phyloP scores from a whole-genome alignment of 2,329 filamentous ascomycete species.

The Pseudogymnoascus destructans region DNA sequence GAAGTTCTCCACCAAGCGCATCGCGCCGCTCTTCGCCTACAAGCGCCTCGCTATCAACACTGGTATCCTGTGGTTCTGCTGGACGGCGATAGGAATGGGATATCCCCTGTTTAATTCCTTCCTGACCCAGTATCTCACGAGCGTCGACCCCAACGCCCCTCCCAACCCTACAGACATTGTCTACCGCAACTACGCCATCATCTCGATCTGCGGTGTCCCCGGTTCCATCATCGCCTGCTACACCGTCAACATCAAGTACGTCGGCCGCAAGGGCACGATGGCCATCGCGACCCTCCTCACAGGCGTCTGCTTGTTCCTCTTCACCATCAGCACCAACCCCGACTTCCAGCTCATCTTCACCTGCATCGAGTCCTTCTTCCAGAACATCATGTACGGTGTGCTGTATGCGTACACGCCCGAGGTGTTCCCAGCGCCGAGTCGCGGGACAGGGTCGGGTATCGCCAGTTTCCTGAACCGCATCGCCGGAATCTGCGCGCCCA shows the following conservation, averaged over 20 bases:
- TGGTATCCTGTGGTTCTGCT: slow-evolving; percentile 59
- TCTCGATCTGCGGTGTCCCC: slow-evolving; percentile 61
- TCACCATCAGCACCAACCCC: slow-evolving; percentile 42
- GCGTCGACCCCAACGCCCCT: slow-evolving; percentile 31
- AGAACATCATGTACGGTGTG: slow-evolving; percentile 68
- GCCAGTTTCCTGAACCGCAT: slow-evolving; percentile 58
- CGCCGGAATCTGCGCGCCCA: slow-evolving; percentile 53
- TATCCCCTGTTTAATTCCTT: slow-evolving; percentile 86
- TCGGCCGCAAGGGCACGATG: slow-evolving; percentile 61
- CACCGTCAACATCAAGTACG: slow-evolving; percentile 51
- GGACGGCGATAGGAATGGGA: slow-evolving; percentile 72
- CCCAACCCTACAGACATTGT: slow-evolving; percentile 33
- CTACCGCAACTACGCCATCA: slow-evolving; percentile 76
- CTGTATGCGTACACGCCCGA: slow-evolving; percentile 68
- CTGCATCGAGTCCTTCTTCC: slow-evolving; percentile 56
- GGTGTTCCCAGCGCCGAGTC: slow-evolving; percentile 58
- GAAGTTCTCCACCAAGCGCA: slow-evolving; percentile 53
- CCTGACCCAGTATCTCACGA: slow-evolving; percentile 70
- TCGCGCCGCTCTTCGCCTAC: slow-evolving; percentile 51
- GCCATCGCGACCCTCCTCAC: slow-evolving; percentile 54
- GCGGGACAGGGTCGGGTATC: slow-evolving; percentile 60
- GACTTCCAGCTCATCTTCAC: slow-evolving; percentile 50
- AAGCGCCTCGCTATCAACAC: slow-evolving; percentile 40
- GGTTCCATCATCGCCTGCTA: slow-evolving; percentile 63
- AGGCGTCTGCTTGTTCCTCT: slow-evolving; percentile 54